These are phyloP conservation scores for Sporobolomyces phaffii DNA, from an alignment of 768 basidiomycete species.

Conservation along the genomic window DNA sequence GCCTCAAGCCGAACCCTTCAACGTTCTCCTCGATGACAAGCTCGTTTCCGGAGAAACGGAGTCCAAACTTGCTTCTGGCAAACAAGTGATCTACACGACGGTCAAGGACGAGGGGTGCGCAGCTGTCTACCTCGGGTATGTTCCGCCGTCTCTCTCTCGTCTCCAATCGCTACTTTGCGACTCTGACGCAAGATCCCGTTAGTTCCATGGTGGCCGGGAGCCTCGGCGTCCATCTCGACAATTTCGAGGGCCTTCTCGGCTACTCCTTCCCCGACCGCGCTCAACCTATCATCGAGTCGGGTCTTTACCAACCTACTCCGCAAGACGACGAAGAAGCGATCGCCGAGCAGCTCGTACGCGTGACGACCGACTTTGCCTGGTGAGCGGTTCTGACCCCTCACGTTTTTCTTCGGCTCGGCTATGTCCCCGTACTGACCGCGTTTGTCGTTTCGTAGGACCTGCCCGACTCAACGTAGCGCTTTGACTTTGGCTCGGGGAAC, in stretches of 20 bases:
- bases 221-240: no score
- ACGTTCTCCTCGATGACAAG: constrained; percentile 62
- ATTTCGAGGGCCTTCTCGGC: no score
- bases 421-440: no score
- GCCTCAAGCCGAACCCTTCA: constrained; percentile 54
- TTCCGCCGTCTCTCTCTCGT: background rate
- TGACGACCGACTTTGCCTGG: constrained; percentile 38
- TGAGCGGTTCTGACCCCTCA: background rate
- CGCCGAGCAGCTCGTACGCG: background rate
- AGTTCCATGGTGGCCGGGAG: background rate
- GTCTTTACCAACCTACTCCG: constrained; percentile 17
- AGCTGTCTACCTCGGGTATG: constrained; percentile 40
- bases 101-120: constrained; percentile 66
- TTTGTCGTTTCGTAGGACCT: constrained; percentile 4
- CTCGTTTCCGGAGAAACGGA: constrained; percentile 52
- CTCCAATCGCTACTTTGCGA: background rate
- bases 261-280: constrained; percentile 50
- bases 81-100: constrained; percentile 59
- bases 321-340: background rate
- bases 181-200: constrained; percentile 34
- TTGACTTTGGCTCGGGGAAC: background rate
- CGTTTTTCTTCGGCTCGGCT: no score
- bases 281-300: constrained; percentile 48
- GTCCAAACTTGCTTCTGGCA: background rate
- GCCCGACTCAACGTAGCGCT: constrained; percentile 32